Conservation (phyloP, 176 grass and related monocot genomes). For the Rhynchospora breviuscula region DNA sequence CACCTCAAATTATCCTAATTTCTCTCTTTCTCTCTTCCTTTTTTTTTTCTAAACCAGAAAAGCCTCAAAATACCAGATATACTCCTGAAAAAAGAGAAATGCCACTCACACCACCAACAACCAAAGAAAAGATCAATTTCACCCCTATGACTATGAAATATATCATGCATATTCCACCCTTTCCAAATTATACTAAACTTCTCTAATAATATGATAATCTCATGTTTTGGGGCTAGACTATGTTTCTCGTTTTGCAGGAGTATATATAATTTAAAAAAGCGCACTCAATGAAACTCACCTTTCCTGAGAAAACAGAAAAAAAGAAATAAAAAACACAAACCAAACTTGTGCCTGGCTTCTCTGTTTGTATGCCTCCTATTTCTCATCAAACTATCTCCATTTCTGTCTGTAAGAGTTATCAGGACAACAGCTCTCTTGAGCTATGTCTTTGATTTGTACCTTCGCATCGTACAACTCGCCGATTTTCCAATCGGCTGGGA, state of each 20-base stretch:
- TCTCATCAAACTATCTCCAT: conserved; percentile 6
- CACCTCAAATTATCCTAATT: neutral
- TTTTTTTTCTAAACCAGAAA: neutral
- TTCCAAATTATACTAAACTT: neutral
- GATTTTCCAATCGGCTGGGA: conserved; percentile 41
- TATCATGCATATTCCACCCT: neutral
- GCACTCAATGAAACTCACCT: neutral
- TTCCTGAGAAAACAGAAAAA: neutral
- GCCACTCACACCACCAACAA: neutral
- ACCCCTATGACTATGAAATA: neutral
- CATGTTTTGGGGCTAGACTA: neutral
- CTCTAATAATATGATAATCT: neutral
- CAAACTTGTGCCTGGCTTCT: conserved; percentile 25
- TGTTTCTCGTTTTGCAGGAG: neutral
- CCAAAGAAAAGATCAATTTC: neutral
- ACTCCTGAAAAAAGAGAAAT: conserved; percentile 6
- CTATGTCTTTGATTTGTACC: conserved; percentile 39
- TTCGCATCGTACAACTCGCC: conserved; percentile 38
- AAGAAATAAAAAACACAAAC: conserved; percentile 13
- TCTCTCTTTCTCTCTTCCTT: neutral
- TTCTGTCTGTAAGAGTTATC: neutral
- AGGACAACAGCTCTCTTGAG: conserved; percentile 27
- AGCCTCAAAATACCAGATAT: neutral
- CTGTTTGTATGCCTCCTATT: conserved; percentile 23
- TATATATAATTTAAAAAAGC: neutral